Percentiles rank a stretch among this genome's conserved stretches.
Evolutionary conservation across 2,329 filamentous ascomycete species (phyloP).

Genomic region (Hypoxylon sp.): DNA sequence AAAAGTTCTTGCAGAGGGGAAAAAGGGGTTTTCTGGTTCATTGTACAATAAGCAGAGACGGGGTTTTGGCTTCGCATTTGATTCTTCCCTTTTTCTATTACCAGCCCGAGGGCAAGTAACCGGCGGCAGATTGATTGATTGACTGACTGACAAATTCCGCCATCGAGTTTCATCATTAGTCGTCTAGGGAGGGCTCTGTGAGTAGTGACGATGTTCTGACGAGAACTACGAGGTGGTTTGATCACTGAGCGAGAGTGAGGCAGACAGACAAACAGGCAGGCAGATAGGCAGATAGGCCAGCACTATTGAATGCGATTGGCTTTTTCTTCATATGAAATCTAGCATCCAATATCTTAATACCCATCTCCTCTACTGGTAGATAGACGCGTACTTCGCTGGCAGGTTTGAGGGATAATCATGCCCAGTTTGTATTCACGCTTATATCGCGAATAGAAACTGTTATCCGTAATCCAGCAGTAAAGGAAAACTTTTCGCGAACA

Average conservation of each 20-base stretch:
- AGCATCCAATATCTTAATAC: conserved; percentile 3
- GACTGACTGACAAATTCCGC: conserved; percentile 3
- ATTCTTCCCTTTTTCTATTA: conserved; percentile 3
- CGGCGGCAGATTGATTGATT: conserved; percentile 28
- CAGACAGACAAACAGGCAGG: not conserved
- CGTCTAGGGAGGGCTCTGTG: conserved; percentile 16
- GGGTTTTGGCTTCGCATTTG: conserved; percentile 15
- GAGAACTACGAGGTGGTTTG: conserved; percentile 21
- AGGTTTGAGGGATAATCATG: not conserved
- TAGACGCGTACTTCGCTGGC: no score
- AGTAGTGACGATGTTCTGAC: conserved; percentile 18
- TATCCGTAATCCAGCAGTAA: not conserved
- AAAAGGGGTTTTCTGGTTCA: conserved; percentile 18
- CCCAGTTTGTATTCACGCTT: not conserved
- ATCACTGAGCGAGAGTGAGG: not conserved
- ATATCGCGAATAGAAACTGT: not conserved
- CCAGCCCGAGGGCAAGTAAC: not conserved
- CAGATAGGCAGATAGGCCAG: conserved; percentile 20
- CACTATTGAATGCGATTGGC: conserved; percentile 27
- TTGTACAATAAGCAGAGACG: conserved; percentile 38
- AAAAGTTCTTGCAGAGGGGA: conserved; percentile 20
- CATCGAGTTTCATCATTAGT: conserved; percentile 9
- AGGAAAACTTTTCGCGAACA: not conserved
- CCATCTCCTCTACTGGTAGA: not conserved
- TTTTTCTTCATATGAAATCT: not conserved